Base-by-base conservation (phyloP, 2,329 filamentous ascomycete genomes). In the Phialophora tarda region DNA sequence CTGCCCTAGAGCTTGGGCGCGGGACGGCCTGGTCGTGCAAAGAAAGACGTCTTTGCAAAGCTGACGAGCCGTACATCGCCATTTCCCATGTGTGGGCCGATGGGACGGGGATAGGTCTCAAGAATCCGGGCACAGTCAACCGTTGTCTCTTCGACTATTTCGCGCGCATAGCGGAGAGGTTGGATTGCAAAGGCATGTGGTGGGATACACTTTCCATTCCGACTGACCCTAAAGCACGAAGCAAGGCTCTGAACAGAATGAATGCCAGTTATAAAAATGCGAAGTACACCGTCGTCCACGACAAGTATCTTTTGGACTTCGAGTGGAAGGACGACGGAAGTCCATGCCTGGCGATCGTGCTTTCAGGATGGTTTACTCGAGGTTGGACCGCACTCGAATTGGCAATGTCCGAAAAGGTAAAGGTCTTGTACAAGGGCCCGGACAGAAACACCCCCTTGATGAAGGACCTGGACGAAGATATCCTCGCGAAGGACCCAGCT, bases 381-480 rank as follows among this genome's bases (percentile, higher is more conserved):
- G 44, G 44, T 48, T 48, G 44, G 44, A 21, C 44, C 2, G 44
- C 44, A 11, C 44, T 48, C 17, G 44, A 48, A 48, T 21, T 48
- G 44, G 44, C 44, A n/a, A 48, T 48, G 44, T 48, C 44, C 11
- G 44, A 48, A 23, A 48, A 48, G 44, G 44, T 48, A 2, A 48
- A 48, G 44, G 44, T 48, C 44, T 48, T 48, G 17, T 48, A 48
- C 23, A 48, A 48, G 44, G 44, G 44, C 44, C 17, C 17, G 11
- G 44, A 48, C 17, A 48, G 44, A 48, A 48, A 48, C 17, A 48
- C 44, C 44, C 44, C 44, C n/a, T 23, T 48, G 44, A 48, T 48
- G 44, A 48, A 48, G 23, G 44, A 48, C 44, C 44, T 48, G n/a
- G 44, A 48, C 44, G 44, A 48, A 48, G 44, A 48, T 48, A 48